Evolutionary conservation across 2,329 filamentous ascomycete species (phyloP).

Genomic region (Colletotrichum magnum): DNA sequence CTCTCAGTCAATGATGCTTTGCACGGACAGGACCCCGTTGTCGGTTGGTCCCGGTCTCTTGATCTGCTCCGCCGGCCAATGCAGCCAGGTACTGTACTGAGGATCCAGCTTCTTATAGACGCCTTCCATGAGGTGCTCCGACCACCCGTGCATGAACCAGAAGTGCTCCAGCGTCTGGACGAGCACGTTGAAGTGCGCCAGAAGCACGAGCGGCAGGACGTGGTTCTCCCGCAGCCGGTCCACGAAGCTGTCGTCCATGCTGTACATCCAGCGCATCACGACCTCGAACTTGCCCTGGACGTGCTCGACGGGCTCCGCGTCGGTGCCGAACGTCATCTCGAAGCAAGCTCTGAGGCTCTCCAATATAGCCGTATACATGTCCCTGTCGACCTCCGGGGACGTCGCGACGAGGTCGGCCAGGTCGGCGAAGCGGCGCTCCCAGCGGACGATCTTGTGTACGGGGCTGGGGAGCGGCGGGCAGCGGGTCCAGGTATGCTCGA

Average conservation of each 20-base stretch:
- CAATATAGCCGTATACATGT: conserved; percentile 21
- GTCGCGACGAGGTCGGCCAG: conserved; percentile 37
- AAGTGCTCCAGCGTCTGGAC: conserved; percentile 39
- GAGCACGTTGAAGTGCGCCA: conserved; percentile 41
- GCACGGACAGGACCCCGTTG: conserved; percentile 45
- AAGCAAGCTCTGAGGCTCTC: conserved; percentile 18
- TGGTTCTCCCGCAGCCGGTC: conserved; percentile 33
- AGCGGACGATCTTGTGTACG: conserved; percentile 29
- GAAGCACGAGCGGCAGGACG: conserved; percentile 38
- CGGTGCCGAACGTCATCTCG: conserved; percentile 35
- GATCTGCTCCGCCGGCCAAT: conserved; percentile 31
- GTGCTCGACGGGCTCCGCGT: conserved; percentile 17
- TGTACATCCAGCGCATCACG: conserved; percentile 41
- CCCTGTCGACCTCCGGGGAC: conserved; percentile 3
- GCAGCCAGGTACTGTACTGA: conserved; percentile 24
- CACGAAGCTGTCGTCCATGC: conserved; percentile 34
- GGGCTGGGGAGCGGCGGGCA: conserved; percentile 14
- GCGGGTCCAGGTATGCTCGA: conserved; percentile 26
- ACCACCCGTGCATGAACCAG: conserved; percentile 44
- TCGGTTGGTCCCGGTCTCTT: conserved; percentile 29
- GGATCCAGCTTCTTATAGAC: conserved; percentile 4
- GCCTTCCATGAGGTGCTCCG: conserved; percentile 41
- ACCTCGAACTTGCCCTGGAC: conserved; percentile 31
- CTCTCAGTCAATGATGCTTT: conserved; percentile 22
- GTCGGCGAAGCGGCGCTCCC: conserved; percentile 38